Evolutionary conservation across 495 filamentous ascomycete species (phyloP), one percentile per base, ranked within the genome.

Genomic region (Mytilinidion resinicola): DNA sequence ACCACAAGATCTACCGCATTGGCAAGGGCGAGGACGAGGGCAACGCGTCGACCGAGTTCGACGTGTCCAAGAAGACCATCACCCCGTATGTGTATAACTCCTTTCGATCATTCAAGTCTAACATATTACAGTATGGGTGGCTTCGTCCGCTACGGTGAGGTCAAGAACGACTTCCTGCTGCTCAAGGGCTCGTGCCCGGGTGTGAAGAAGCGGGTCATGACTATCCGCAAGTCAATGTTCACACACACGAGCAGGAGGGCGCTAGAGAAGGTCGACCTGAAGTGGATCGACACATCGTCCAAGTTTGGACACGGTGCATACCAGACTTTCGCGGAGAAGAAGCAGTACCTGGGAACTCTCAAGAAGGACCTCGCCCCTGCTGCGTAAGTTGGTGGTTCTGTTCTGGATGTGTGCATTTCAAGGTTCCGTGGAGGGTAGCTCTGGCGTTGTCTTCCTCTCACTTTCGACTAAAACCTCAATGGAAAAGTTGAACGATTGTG

Each of bases 221-320:
- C 95, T 64, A 85, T 99, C 64, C 88, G 95, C 73, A 99, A 99
- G 83, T 96, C 95, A 51, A 93, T 99, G 81, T 99, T 95, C 85
- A 84, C 81, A 62, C 95, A 99, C 85, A 96, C 91, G 57, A 95
- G 85, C 71, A 81, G 95, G 71, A 88, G 87, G 74, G 88, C 95
- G 39, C 81, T 95, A 73, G 95, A 99, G 87, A 97, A 97, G 87
- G 86, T 96, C 72, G 91, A 96, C 61, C 87, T 99, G 78, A 99
- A 99, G 80, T 99, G 95, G 95, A 97, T 99, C 84, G 95, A 99
- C 72, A 99, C 95, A 65, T 96, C 91, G 47, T 96, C 90, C 78
- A 95, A 99, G 85, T 99, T 97, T 81, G 95, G 95, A 76, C 95
- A 99, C 81, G 95, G 95, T 85, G 93, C 89, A 73, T 99, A 95